Percentiles rank a stretch among this genome's conserved stretches.
These are phyloP conservation scores for Trypanosoma avium DNA, from an alignment of 208 protist species.

Conservation along the genomic window DNA sequence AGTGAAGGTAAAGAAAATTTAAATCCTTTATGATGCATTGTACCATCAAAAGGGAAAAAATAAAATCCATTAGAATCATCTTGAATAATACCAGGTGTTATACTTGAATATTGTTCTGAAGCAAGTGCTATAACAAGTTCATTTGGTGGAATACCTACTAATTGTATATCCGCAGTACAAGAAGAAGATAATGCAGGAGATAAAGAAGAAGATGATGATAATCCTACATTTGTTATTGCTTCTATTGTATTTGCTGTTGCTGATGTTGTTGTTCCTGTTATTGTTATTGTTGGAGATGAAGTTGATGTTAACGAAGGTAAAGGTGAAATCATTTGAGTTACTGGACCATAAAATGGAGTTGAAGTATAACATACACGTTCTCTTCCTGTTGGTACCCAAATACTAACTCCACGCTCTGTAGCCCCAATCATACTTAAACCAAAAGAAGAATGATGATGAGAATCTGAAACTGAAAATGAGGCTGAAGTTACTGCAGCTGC, in stretches of 20 bases:
- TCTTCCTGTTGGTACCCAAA: conserved; percentile 22
- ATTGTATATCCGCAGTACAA: conserved; percentile 24
- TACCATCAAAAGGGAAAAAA: conserved; percentile 29
- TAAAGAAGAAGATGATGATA: background rate
- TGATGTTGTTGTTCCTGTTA: too few species aligned
- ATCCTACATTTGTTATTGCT: too few species aligned
- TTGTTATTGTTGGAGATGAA: background rate
- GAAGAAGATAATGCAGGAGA: background rate
- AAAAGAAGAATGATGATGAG: conserved; percentile 9
- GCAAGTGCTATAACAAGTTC: conserved; percentile 27
- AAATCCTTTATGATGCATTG: conserved; percentile 7
- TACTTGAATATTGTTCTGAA: background rate
- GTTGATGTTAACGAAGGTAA: background rate
- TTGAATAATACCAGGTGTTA: conserved; percentile 6
- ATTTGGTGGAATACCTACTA: conserved; percentile 6
- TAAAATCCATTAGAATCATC: conserved; percentile 30
- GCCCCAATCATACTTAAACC: conserved; percentile 12
- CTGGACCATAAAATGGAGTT: conserved; percentile 19
- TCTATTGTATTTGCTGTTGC: too few species aligned
- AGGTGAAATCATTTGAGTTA: background rate
- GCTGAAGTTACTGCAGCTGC: too few species aligned
- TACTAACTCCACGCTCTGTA: conserved; percentile 12
- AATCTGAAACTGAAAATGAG: too few species aligned
- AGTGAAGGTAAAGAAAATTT: conserved; percentile 34
- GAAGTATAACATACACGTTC: conserved; percentile 19